These are phyloP conservation scores for Metschnikowia gelsemii DNA, from an alignment of 805 yeast genomes.

Conservation along the genomic window DNA sequence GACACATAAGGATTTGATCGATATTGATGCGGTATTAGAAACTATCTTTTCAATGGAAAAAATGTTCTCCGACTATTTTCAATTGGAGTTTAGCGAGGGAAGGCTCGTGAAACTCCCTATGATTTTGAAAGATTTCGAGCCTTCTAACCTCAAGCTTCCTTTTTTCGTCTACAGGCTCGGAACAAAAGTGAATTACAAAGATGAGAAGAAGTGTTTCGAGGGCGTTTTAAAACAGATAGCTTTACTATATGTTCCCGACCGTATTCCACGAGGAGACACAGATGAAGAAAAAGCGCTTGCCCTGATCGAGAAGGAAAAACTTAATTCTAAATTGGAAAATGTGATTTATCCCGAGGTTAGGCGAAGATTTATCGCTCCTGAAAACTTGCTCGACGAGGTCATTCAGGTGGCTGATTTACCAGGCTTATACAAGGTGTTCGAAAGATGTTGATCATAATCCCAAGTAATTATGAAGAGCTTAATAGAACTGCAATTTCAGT, in stretches of 20 bases:
- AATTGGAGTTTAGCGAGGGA: conserved; percentile 30
- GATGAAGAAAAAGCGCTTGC: conserved; percentile 8
- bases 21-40: conserved; percentile 19
- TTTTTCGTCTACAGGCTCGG: conserved; percentile 64
- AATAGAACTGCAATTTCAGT: not conserved
- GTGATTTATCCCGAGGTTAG: conserved; percentile 65
- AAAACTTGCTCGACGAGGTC: conserved; percentile 49
- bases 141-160: conserved; percentile 63
- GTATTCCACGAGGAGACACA: conserved; percentile 24
- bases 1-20: conserved; percentile 19
- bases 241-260: conserved; percentile 66
- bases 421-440: conserved; percentile 87
- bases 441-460: conserved; percentile 61
- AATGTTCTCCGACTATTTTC: conserved; percentile 82
- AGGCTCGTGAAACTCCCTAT: conserved; percentile 61
- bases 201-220: conserved; percentile 66
- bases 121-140: conserved; percentile 60
- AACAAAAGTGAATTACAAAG: conserved; percentile 56
- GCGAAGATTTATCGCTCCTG: conserved; percentile 63
- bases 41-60: conserved; percentile 51
- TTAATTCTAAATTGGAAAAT: conserved; percentile 49
- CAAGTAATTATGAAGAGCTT: too few relatives aligned
- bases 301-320: conserved; percentile 17
- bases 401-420: conserved; percentile 90
- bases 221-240: conserved; percentile 71